Conservation (phyloP, 208 protist species). For the Acanthamoeba healyi region DNA sequence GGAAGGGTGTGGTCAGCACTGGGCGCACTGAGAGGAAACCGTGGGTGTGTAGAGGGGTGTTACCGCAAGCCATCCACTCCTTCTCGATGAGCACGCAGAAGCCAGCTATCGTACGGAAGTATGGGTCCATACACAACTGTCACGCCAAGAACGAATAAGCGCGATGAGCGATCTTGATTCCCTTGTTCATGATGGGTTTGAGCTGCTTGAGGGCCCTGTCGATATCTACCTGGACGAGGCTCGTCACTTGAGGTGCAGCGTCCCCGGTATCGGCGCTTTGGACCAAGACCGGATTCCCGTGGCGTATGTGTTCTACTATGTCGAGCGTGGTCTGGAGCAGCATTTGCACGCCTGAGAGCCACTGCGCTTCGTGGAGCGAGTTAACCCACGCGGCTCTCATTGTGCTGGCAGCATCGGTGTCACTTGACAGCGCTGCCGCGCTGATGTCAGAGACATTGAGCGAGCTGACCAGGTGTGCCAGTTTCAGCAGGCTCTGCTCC, state of each 20-base stretch:
- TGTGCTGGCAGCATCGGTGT: neutral
- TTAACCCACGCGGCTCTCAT: neutral
- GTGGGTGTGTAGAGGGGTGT: neutral
- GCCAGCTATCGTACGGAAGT: constrained; percentile 94
- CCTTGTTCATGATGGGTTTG: too few relatives aligned
- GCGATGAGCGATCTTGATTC: too few relatives aligned
- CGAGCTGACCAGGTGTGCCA: neutral
- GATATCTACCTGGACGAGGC: constrained; percentile 5
- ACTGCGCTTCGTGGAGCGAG: neutral
- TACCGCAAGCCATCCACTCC: constrained; percentile 93
- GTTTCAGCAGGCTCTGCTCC: neutral
- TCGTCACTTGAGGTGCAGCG: neutral
- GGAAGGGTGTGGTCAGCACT: neutral
- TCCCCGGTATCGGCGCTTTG: neutral
- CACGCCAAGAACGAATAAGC: too few relatives aligned
- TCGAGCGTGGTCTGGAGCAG: constrained; percentile 4
- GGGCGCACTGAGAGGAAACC: neutral
- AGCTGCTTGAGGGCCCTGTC: neutral
- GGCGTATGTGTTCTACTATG: neutral
- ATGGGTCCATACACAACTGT: constrained; percentile 90
- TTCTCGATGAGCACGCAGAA: constrained; percentile 94
- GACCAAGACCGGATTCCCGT: neutral
- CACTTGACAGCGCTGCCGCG: neutral
- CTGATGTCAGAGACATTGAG: neutral
- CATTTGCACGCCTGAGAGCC: neutral